phyloP scores from a whole-genome alignment of 441 rosid genomes.

The Pelargonium myrrhifolium region DNA sequence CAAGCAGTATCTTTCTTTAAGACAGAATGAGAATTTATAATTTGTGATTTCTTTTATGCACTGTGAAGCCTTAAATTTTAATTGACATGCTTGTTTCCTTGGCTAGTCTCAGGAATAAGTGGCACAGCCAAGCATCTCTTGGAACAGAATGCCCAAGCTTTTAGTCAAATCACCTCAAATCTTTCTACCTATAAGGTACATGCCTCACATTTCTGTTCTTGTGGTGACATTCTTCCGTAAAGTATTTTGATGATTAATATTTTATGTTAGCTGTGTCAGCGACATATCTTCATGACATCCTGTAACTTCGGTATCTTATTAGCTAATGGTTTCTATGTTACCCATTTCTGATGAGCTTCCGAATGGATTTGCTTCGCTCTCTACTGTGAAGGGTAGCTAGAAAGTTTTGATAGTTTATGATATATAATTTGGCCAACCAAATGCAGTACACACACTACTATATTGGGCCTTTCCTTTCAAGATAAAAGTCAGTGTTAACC shows the following conservation, averaged over 20 bases:
- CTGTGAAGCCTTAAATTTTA: conserved; percentile 1
- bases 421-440: neutral
- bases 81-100: conserved; percentile 18
- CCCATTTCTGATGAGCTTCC: neutral
- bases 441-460: neutral
- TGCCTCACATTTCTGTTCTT: conserved; percentile 9
- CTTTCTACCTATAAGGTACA: conserved; percentile 61
- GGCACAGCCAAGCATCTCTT: conserved; percentile 50
- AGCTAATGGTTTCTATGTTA: neutral
- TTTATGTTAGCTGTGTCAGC: neutral
- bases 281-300: neutral
- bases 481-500: too few relatives aligned
- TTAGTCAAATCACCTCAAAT: conserved; percentile 66
- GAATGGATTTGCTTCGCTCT: neutral
- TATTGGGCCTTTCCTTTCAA: neutral
- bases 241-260: neutral
- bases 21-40: neutral
- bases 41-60: conserved; percentile 8
- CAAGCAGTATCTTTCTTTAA: neutral
- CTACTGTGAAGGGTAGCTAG: neutral
- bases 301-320: neutral
- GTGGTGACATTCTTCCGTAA: neutral
- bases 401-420: neutral
- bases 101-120: conserved; percentile 48
- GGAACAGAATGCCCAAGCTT: conserved; percentile 65